Base-by-base conservation (phyloP, 2,329 filamentous ascomycete genomes). In the Penicillium digitatum region DNA sequence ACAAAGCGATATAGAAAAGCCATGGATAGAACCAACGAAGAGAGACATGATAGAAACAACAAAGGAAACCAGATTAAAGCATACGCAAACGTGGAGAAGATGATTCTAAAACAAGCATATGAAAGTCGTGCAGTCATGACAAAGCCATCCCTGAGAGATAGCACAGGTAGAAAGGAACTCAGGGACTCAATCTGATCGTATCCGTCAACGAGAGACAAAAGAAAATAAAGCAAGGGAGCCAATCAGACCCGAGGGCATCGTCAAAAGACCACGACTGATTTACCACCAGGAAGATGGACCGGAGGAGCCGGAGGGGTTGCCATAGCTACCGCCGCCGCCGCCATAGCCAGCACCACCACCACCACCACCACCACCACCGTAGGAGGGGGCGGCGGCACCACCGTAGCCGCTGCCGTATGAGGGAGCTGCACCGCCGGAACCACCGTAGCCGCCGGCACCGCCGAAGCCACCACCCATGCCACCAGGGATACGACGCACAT, bases 401-500 rank as follows among this genome's bases (percentile, higher is more conserved):
- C 70, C 69, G 58, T 67, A 61, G 48, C 73, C 69, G 54, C 66
- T 60, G 54, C 72, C 60, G 44, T 66, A 64, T 56, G 61, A 66
- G 48, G 62, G 56, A 18, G 62, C 51, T 48, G 54, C 61, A 50
- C 67, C 63, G 53, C 62, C 65, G 49, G 66, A 64, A 52, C 62
- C 64, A 43, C 63, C 61, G 40, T 67, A 61, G 50, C 62, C 58
- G 34, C 68, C 64, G 52, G 27, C 10, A 32, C 69, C 68, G 55
- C 68, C 71, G 48, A 71, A 74, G 51, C 74, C 69, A 60, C 69
- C 63, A 57, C 66, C 74, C 62, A 69, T 67, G 57, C 72, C 72
- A 62, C 74, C 76, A 46, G 74, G 73, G 59, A 83, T 84, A 75
- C 91, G 91, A 78, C 94, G 90, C 81, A 94, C 90, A 74, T 97